phyloP scores from a whole-genome alignment of 106 monocot species.

The Apostasia shenzhenica region DNA sequence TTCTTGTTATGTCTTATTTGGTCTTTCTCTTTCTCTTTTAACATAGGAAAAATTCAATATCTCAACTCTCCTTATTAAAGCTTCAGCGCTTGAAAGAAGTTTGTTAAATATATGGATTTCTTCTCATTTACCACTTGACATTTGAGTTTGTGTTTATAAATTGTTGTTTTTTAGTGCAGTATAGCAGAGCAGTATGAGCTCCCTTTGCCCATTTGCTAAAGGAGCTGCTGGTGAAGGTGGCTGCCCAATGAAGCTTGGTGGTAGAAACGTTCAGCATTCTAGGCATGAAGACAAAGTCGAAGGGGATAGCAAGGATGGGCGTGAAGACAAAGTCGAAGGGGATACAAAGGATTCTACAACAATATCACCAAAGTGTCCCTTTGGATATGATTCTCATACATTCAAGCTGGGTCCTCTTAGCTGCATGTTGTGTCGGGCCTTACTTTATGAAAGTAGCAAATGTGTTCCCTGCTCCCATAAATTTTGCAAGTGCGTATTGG shows the following conservation, averaged over 20 bases:
- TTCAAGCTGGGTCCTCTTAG: conserved; percentile 94
- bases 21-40: too few relatives aligned
- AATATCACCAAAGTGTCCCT: conserved; percentile 82
- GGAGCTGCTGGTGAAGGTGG: conserved; percentile 21
- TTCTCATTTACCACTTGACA: neutral
- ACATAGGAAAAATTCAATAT: too few relatives aligned
- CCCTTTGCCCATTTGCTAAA: conserved; percentile 82
- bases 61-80: too few relatives aligned
- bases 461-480: conserved; percentile 90
- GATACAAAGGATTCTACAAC: conserved; percentile 27
- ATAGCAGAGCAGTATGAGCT: conserved; percentile 52
- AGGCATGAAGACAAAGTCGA: too few relatives aligned
- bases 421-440: conserved; percentile 81
- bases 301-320: conserved; percentile 14
- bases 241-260: conserved; percentile 53
- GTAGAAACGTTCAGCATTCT: neutral
- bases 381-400: conserved; percentile 88
- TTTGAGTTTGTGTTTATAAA: neutral
- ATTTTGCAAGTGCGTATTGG: conserved; percentile 86
- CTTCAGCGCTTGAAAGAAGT: too few relatives aligned
- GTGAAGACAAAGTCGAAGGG: conserved; percentile 20
- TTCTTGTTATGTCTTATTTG: too few relatives aligned
- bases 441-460: conserved; percentile 84
- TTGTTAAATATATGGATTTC: too few relatives aligned
- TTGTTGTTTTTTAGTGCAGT: conserved; percentile 8